Evolutionary conservation across 2,329 filamentous ascomycete genomes (phyloP).

Genomic region (Hypoxylon sp.): DNA sequence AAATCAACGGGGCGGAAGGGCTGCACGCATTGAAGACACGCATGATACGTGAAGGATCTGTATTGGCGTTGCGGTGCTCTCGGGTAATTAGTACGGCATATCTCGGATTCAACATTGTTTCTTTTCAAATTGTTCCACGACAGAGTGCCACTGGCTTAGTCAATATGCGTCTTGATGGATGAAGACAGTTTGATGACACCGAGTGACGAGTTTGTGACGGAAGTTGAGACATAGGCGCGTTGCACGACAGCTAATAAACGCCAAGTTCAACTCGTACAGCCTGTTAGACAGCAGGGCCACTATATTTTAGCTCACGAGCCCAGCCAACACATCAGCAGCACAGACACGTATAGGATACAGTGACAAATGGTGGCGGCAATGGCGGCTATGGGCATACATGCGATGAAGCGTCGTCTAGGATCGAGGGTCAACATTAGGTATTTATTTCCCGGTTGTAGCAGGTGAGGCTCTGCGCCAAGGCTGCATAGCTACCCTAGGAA

Average conservation of each 20-base stretch:
- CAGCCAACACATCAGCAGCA: conserved; percentile 21
- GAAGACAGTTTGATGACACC: conserved; percentile 7
- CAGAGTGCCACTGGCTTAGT: conserved; percentile 11
- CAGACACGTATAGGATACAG: neutral
- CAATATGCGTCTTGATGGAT: conserved; percentile 15
- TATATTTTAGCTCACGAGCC: neutral
- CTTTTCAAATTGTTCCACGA: conserved; percentile 19
- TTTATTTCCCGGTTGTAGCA: conserved; percentile 23
- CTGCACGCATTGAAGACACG: conserved; percentile 21
- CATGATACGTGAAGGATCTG: conserved; percentile 12
- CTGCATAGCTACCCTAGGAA: conserved; percentile 15
- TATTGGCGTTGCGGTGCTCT: conserved; percentile 36
- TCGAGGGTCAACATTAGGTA: conserved; percentile 25
- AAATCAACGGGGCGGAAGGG: conserved; percentile 6
- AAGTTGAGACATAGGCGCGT: conserved; percentile 20
- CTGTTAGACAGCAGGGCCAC: neutral
- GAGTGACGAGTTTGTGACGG: conserved; percentile 37
- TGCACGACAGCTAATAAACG: conserved; percentile 30
- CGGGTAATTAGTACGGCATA: conserved; percentile 23
- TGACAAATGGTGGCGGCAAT: conserved; percentile 11
- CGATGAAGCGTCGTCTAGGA: conserved; percentile 15
- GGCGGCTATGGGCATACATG: conserved; percentile 3
- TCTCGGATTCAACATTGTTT: conserved; percentile 3
- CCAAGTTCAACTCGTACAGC: conserved; percentile 13
- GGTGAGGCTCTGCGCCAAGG: conserved; percentile 30